Percentiles rank a stretch among this genome's conserved stretches.
Evolutionary conservation across 2,329 filamentous ascomycete genomes (phyloP).

Genomic region (Dactylellina cionopaga): DNA sequence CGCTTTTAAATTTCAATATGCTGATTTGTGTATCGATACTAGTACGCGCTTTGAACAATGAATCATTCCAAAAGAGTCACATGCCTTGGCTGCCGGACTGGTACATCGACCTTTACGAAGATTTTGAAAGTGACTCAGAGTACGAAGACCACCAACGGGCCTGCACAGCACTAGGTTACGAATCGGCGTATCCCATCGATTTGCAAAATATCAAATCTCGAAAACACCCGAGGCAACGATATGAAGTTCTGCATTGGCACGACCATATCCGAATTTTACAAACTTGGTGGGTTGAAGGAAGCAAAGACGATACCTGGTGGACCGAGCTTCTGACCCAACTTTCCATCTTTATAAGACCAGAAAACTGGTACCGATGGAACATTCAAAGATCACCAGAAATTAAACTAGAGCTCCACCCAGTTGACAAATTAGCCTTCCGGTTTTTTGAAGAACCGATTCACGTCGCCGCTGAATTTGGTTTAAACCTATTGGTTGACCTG

Average conservation of each 20-base stretch:
- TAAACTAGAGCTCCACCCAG: too few species aligned
- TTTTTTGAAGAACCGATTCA: conserved; percentile 26
- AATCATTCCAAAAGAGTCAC: conserved; percentile 23
- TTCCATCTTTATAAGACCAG: conserved; percentile 21
- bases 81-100: conserved; percentile 23
- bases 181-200: background rate
- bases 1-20: too few species aligned
- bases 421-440: background rate
- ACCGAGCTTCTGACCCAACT: conserved; percentile 24
- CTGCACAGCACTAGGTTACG: background rate
- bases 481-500: conserved; percentile 17
- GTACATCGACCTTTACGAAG: too few species aligned
- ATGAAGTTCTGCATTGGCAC: conserved; percentile 40
- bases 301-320: conserved; percentile 37
- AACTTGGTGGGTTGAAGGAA: conserved; percentile 30
- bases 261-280: conserved; percentile 37
- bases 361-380: conserved; percentile 42
- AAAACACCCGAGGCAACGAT: background rate
- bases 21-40: too few species aligned
- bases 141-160: background rate
- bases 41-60: conserved; percentile 36
- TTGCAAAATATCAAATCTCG: background rate
- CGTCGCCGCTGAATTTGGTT: conserved; percentile 2
- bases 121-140: background rate
- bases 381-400: background rate